phyloP scores from a whole-genome alignment of 2,329 filamentous ascomycete genomes.

The Botrytis porri region DNA sequence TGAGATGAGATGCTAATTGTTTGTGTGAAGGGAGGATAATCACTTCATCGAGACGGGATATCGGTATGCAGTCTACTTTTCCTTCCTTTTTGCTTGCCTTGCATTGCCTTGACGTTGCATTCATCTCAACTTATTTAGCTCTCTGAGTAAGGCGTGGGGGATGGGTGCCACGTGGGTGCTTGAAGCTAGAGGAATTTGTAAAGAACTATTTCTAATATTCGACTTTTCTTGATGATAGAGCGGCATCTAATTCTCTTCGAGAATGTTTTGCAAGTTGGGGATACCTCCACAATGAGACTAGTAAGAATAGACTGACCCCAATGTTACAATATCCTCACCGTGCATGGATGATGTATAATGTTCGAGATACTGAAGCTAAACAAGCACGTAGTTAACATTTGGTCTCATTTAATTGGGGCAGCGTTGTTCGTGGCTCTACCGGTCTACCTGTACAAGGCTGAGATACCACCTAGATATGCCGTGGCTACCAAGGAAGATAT shows the following conservation, averaged over 20 bases:
- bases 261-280: conserved; percentile 36
- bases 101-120: conserved; percentile 7
- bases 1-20: conserved; percentile 4
- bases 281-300: conserved; percentile 41
- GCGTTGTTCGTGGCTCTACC: conserved; percentile 43
- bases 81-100: background rate
- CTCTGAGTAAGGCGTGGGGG: conserved; percentile 8
- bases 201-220: conserved; percentile 21
- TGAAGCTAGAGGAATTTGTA: conserved; percentile 14
- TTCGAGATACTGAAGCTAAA: conserved; percentile 9
- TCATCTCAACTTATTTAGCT: conserved; percentile 8
- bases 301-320: conserved; percentile 27
- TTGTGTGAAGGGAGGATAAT: conserved; percentile 35
- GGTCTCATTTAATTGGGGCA: conserved; percentile 45
- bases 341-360: background rate
- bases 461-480: conserved; percentile 40
- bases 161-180: background rate
- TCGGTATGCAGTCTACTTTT: conserved; percentile 23
- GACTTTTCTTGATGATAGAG: conserved; percentile 19
- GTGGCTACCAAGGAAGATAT: conserved; percentile 41
- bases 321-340: background rate
- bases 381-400: conserved; percentile 45
- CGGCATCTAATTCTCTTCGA: conserved; percentile 30
- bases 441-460: conserved; percentile 39
- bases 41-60: conserved; percentile 41